These are phyloP conservation scores for Verticillium albo-atrum DNA, from an alignment of 2,329 filamentous ascomycete genomes.

Conservation along the genomic window DNA sequence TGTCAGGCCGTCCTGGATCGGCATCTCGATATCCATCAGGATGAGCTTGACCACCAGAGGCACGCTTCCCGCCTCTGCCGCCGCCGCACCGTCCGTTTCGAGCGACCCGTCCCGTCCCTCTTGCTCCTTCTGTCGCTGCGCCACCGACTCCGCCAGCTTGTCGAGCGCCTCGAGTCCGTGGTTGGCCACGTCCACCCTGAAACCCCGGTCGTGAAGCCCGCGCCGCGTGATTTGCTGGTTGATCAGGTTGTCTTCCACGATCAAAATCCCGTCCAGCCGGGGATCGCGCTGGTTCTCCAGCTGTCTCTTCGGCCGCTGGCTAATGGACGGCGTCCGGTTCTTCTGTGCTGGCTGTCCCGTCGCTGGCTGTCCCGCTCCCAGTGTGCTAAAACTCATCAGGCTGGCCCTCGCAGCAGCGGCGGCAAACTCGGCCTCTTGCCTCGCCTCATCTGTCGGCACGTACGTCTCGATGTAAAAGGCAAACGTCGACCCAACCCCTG, in stretches of 20 bases:
- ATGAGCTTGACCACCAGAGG: constrained; percentile 52
- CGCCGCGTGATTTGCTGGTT: constrained; percentile 54
- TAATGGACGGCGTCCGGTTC: background rate
- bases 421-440: constrained; percentile 33
- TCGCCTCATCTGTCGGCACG: constrained; percentile 32
- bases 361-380: background rate
- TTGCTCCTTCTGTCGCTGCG: constrained; percentile 6
- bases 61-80: background rate
- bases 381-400: background rate
- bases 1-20: constrained; percentile 65
- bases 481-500: constrained; percentile 69
- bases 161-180: constrained; percentile 54
- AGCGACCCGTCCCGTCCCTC: background rate
- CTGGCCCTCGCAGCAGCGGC: constrained; percentile 20
- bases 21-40: constrained; percentile 76
- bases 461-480: constrained; percentile 67
- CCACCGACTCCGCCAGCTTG: constrained; percentile 30
- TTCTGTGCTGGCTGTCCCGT: background rate
- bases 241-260: constrained; percentile 59
- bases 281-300: constrained; percentile 7
- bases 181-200: constrained; percentile 48
- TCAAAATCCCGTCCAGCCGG: constrained; percentile 38
- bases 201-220: constrained; percentile 45
- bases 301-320: background rate
- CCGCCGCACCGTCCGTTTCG: background rate